phyloP scores from a whole-genome alignment of 441 rosid species.

The Gossypium gossypioides region DNA sequence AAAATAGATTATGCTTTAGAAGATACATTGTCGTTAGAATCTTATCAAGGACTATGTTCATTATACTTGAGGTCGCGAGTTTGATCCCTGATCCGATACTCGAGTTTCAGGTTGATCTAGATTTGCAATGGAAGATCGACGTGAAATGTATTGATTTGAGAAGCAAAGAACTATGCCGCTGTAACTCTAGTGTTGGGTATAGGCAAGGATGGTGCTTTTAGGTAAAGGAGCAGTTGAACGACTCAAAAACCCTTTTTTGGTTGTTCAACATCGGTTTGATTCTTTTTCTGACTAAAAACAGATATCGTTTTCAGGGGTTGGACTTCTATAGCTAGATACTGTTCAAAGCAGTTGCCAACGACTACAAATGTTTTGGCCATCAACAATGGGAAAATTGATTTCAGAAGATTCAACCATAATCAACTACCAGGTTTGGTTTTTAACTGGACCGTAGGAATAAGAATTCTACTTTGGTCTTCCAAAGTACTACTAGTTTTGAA shows the following conservation, averaged over 20 bases:
- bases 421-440: constrained; percentile 56
- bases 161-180: constrained; percentile 49
- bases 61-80: not conserved
- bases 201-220: constrained; percentile 32
- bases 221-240: constrained; percentile 34
- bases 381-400: constrained; percentile 56
- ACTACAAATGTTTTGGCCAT: constrained; percentile 66
- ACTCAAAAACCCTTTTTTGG: not conserved
- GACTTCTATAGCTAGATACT: constrained; percentile 49
- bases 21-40: constrained; percentile 39
- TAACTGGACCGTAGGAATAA: not conserved
- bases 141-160: constrained; percentile 45
- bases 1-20: constrained; percentile 38
- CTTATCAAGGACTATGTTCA: constrained; percentile 37
- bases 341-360: constrained; percentile 52
- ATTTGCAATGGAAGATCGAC: constrained; percentile 46
- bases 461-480: not conserved
- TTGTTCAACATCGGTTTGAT: constrained; percentile 9
- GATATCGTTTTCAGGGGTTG: constrained; percentile 34
- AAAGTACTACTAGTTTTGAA: constrained; percentile 8
- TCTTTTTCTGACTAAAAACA: constrained; percentile 21
- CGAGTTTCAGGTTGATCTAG: constrained; percentile 50
- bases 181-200: constrained; percentile 54
- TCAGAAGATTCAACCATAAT: constrained; percentile 43
- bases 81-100: not conserved